Percentiles rank a stretch among this genome's conserved stretches.
Conservation (phyloP, 495 filamentous ascomycete species). For the Penicillium chermesinum region DNA sequence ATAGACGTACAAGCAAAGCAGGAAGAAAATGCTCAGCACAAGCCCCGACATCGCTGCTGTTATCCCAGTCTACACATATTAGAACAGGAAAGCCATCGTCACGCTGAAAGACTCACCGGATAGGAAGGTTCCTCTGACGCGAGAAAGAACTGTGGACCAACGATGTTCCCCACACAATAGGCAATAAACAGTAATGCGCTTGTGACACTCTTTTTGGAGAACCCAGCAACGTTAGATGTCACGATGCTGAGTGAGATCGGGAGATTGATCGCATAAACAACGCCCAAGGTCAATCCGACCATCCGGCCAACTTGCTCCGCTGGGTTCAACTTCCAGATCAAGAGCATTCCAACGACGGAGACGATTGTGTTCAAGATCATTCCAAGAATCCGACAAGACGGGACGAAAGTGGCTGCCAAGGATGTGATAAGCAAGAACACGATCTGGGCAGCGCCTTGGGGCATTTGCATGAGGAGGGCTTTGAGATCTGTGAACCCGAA, state of each 20-base stretch:
- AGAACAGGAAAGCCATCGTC: no score
- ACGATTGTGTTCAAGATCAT: constrained; percentile 31
- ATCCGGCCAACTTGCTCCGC: constrained; percentile 48
- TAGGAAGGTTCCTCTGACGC: constrained; percentile 30
- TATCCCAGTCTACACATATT: constrained; percentile 23
- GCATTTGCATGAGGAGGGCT: constrained; percentile 34
- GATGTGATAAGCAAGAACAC: constrained; percentile 29
- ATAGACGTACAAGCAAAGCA: constrained; percentile 21
- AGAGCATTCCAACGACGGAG: constrained; percentile 50
- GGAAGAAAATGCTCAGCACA: constrained; percentile 20
- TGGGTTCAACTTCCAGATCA: constrained; percentile 55
- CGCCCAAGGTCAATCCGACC: constrained; percentile 49
- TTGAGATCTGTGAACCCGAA: constrained; percentile 38
- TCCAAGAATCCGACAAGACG: constrained; percentile 24
- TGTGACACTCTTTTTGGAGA: constrained; percentile 25
- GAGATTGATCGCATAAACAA: constrained; percentile 50
- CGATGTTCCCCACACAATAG: constrained; percentile 52
- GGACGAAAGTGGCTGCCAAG: constrained; percentile 23
- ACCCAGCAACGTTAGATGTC: constrained; percentile 53
- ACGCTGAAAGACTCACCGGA: constrained; percentile 13
- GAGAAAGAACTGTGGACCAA: constrained; percentile 37
- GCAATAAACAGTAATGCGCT: constrained; percentile 29
- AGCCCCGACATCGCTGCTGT: constrained; percentile 25
- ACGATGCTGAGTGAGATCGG: constrained; percentile 52
- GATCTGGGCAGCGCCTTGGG: constrained; percentile 31